Evolutionary conservation across 192 early-diverging fungal genomes (phyloP).

Genomic region (Chytriomyces confervae): DNA sequence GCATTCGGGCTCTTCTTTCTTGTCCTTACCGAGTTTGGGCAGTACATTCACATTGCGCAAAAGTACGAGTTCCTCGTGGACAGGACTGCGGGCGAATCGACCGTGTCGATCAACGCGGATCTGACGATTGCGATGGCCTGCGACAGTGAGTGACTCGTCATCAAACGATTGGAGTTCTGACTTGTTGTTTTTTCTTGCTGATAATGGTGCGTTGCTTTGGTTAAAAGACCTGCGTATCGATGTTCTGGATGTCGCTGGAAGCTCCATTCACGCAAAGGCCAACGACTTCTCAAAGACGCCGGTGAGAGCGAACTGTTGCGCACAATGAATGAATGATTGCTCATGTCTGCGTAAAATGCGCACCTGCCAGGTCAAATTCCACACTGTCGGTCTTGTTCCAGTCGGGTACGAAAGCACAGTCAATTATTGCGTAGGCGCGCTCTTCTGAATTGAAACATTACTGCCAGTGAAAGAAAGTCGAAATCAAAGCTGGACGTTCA

Average conservation of each 20-base stretch:
- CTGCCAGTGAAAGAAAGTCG: conserved; percentile 7
- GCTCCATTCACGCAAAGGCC: conserved; percentile 59
- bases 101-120: conserved; percentile 85
- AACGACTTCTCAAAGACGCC: conserved; percentile 53
- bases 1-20: conserved; percentile 70
- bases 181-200: conserved; percentile 29
- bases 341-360: not conserved
- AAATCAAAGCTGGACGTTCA: conserved; percentile 37
- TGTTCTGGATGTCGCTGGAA: conserved; percentile 71
- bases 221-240: conserved; percentile 62
- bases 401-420: not conserved
- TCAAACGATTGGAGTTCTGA: conserved; percentile 9
- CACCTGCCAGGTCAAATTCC: conserved; percentile 9
- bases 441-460: not conserved
- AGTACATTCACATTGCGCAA: conserved; percentile 68
- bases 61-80: conserved; percentile 85
- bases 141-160: conserved; percentile 36
- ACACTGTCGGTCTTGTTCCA: conserved; percentile 20
- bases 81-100: conserved; percentile 56
- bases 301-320: conserved; percentile 25
- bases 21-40: conserved; percentile 68
- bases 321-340: too few species aligned
- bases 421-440: not conserved
- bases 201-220: not conserved
- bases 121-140: conserved; percentile 89